Evolutionary conservation across 306 rosid genomes (phyloP).

Genomic region (Benincasa hispida): DNA sequence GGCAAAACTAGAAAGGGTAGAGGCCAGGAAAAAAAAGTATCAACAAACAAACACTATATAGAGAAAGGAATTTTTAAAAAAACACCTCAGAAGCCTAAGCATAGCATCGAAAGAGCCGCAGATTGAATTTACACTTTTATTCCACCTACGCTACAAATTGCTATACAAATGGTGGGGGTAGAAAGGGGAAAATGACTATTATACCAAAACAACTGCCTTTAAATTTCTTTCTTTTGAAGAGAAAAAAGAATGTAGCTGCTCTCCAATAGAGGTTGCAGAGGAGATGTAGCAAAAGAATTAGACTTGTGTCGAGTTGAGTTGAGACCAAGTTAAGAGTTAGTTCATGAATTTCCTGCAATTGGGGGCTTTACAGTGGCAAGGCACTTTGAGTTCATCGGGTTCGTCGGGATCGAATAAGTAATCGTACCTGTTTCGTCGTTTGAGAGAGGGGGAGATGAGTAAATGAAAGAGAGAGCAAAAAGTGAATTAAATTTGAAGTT

Average conservation of each 20-base stretch:
- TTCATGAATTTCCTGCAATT: constrained; percentile 79
- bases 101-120: background rate
- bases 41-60: background rate
- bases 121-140: constrained; percentile 7
- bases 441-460: background rate
- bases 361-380: constrained; percentile 74
- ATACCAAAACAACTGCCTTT: background rate
- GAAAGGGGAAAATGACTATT: background rate
- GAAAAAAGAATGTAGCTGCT: constrained; percentile 4
- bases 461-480: background rate
- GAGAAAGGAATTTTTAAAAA: background rate
- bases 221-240: background rate
- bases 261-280: background rate
- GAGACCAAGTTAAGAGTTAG: constrained; percentile 16
- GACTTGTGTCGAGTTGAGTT: background rate
- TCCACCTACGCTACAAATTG: background rate
- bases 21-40: background rate
- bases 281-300: constrained; percentile 3
- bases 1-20: background rate
- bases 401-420: constrained; percentile 91
- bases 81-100: background rate
- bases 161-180: constrained; percentile 8
- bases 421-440: constrained; percentile 50
- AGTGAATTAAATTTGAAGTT: background rate
- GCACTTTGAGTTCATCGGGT: constrained; percentile 72